Conservation (phyloP, 2,329 filamentous ascomycete species). For the Dothideomycetes sp. region DNA sequence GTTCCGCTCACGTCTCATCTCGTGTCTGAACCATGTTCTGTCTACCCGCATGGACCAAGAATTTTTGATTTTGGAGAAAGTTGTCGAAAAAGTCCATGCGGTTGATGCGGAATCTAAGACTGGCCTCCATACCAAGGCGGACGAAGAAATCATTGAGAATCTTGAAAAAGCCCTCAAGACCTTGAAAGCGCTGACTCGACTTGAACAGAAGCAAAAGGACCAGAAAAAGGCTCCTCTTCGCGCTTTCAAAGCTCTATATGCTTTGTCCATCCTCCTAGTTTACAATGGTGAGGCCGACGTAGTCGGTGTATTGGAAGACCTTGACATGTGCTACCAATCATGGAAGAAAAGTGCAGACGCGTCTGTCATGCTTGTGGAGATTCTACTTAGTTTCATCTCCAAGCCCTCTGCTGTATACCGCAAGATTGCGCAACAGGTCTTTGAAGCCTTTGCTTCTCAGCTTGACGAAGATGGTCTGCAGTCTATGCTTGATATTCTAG, state of each 20-base stretch:
- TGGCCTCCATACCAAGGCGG: slow-evolving; percentile 10
- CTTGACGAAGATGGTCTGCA: slow-evolving; percentile 66
- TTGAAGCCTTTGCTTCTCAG: slow-evolving; percentile 67
- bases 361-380: slow-evolving; percentile 72
- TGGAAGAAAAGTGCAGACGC: slow-evolving; percentile 35
- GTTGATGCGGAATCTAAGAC: background rate
- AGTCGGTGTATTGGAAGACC: slow-evolving; percentile 69
- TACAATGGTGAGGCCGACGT: slow-evolving; percentile 87
- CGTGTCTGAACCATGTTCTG: slow-evolving; percentile 45
- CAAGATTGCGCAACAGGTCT: slow-evolving; percentile 80
- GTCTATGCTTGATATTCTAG: slow-evolving; percentile 58
- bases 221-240: slow-evolving; percentile 38
- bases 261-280: slow-evolving; percentile 75
- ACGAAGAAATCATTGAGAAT: slow-evolving; percentile 15
- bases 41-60: slow-evolving; percentile 14
- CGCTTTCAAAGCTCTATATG: slow-evolving; percentile 71
- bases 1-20: slow-evolving; percentile 47
- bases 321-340: slow-evolving; percentile 65
- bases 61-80: slow-evolving; percentile 1
- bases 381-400: slow-evolving; percentile 80
- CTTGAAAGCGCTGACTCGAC: slow-evolving; percentile 17
- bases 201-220: slow-evolving; percentile 22
- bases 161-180: slow-evolving; percentile 19
- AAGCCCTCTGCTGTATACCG: slow-evolving; percentile 77
- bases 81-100: slow-evolving; percentile 5